Conservation (phyloP, 257 asterid species). For the Ilex aquifolium region DNA sequence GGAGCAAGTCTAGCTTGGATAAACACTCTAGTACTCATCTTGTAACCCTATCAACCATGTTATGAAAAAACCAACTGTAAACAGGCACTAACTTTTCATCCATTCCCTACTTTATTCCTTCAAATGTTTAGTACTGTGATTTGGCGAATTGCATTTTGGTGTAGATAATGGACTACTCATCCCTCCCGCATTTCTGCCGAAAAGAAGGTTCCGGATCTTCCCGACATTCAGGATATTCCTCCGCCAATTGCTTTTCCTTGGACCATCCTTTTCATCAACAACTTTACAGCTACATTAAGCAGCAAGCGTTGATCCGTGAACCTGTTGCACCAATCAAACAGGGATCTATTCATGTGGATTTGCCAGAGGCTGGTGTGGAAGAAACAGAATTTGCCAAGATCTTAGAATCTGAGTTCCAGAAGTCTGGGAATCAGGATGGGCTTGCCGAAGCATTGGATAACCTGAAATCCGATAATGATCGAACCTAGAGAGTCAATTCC, state of each 20-base stretch:
- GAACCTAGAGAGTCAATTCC: constrained; percentile 16
- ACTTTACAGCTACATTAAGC: constrained; percentile 50
- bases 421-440: constrained; percentile 30
- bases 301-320: constrained; percentile 29
- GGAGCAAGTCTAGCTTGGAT: too few species aligned
- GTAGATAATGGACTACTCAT: constrained; percentile 72
- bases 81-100: too few species aligned
- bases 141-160: constrained; percentile 5
- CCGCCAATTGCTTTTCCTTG: constrained; percentile 49
- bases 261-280: constrained; percentile 74
- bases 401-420: constrained; percentile 53
- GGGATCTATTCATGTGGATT: constrained; percentile 65
- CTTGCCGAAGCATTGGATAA: constrained; percentile 23
- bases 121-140: background rate
- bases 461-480: constrained; percentile 33
- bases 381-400: constrained; percentile 49
- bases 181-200: constrained; percentile 78
- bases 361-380: constrained; percentile 51
- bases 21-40: too few species aligned
- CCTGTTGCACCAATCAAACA: constrained; percentile 37
- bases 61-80: too few species aligned
- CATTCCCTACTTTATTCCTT: too few species aligned
- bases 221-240: constrained; percentile 19
- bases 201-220: constrained; percentile 55
- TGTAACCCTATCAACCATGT: too few species aligned